These are phyloP conservation scores for Taphrina wiesneri DNA, from an alignment of 1,139 yeast genomes.

Conservation along the genomic window DNA sequence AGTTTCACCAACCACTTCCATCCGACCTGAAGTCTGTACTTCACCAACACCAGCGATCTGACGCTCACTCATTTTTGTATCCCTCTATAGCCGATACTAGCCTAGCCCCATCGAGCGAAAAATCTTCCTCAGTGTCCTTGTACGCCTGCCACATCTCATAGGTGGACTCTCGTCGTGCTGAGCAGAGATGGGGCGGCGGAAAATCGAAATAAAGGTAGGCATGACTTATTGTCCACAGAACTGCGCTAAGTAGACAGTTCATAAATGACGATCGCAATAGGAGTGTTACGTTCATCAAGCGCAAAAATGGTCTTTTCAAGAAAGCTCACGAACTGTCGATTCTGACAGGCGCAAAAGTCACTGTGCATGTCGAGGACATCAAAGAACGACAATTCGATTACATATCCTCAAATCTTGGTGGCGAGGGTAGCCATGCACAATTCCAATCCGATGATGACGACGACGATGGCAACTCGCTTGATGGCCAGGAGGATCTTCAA, in stretches of 20 bases:
- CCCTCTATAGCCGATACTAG: too few species aligned
- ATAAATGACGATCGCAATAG: constrained; percentile 86
- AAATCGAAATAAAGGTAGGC: constrained; percentile 33
- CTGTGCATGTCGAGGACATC: constrained; percentile 62
- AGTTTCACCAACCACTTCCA: too few species aligned
- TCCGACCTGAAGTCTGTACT: too few species aligned
- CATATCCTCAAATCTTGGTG: constrained; percentile 20
- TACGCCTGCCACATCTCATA: neutral
- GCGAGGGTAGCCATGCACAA: neutral
- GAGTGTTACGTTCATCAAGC: constrained; percentile 75
- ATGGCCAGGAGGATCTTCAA: constrained; percentile 13
- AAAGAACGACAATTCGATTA: constrained; percentile 31
- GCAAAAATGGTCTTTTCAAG: constrained; percentile 92
- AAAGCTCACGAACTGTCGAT: constrained; percentile 95
- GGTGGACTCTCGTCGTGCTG: neutral
- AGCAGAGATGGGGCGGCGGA: constrained; percentile 29
- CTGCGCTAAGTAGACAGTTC: constrained; percentile 6
- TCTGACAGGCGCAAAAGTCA: constrained; percentile 87
- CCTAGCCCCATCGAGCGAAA: too few species aligned
- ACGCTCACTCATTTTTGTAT: too few species aligned
- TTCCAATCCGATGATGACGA: constrained; percentile 30
- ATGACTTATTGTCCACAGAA: neutral
- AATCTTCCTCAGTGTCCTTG: too few species aligned
- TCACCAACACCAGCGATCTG: too few species aligned
- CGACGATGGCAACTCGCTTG: constrained; percentile 13